Evolutionary conservation across 2,329 filamentous ascomycete genomes (phyloP).

Genomic region (Tolypocladium endophyticum): DNA sequence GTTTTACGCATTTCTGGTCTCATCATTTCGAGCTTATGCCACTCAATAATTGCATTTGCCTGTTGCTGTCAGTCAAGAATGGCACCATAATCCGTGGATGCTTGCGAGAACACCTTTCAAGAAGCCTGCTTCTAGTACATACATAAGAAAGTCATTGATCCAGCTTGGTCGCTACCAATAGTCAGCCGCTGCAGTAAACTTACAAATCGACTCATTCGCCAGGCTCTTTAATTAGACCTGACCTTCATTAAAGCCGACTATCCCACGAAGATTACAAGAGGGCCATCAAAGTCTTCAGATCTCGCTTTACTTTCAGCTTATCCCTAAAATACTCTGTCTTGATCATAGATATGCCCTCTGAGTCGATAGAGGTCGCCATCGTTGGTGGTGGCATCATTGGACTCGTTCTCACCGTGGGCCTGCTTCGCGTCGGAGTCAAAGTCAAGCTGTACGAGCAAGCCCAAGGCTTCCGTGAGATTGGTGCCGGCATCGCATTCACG

Average conservation of each 20-base stretch:
- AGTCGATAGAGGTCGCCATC: constrained; percentile 25
- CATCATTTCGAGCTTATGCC: too few relatives aligned
- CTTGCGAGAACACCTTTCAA: too few relatives aligned
- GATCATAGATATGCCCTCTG: neutral
- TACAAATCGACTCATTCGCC: too few relatives aligned
- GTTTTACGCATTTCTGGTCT: neutral
- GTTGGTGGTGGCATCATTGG: constrained; percentile 42
- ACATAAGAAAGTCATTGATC: too few relatives aligned
- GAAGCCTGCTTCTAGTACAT: too few relatives aligned
- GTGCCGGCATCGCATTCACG: constrained; percentile 40
- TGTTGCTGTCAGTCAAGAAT: too few relatives aligned
- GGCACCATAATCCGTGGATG: too few relatives aligned
- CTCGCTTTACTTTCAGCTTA: neutral
- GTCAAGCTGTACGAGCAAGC: constrained; percentile 38
- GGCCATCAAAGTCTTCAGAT: neutral
- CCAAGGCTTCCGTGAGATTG: constrained; percentile 30
- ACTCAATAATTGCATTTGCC: neutral
- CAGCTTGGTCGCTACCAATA: too few relatives aligned
- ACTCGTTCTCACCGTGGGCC: constrained; percentile 34
- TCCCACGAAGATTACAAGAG: neutral
- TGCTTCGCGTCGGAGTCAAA: constrained; percentile 29
- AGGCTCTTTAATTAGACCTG: too few relatives aligned
- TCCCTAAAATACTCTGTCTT: too few relatives aligned
- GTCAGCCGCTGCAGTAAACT: too few relatives aligned
- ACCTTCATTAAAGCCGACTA: too few relatives aligned